These are phyloP conservation scores for Synchytrium microbalum DNA, from an alignment of 371 early-diverging fungal genomes.

Conservation along the genomic window DNA sequence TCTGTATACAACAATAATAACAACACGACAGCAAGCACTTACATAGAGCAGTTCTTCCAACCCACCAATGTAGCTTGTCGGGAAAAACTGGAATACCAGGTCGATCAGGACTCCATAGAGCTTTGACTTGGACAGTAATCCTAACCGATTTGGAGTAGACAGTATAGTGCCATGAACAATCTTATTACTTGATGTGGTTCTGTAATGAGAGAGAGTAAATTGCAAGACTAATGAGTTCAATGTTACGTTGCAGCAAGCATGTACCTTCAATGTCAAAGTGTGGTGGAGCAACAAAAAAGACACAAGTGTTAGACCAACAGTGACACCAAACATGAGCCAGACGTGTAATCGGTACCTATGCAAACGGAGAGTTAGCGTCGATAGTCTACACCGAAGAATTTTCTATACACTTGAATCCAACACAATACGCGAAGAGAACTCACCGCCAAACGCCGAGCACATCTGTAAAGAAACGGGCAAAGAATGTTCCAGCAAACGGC, in stretches of 20 bases:
- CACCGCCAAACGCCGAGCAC: conserved; percentile 26
- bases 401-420: no score
- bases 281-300: conserved; percentile 4
- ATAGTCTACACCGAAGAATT: no score
- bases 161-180: conserved; percentile 9
- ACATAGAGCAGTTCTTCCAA: no score
- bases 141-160: conserved; percentile 21
- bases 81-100: conserved; percentile 23
- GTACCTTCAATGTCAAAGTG: no score
- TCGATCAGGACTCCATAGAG: conserved; percentile 16
- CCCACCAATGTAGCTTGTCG: conserved; percentile 32
- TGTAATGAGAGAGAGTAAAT: no score
- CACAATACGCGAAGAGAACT: no score
- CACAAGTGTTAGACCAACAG: conserved; percentile 8
- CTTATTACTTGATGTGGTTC: conserved; percentile 7
- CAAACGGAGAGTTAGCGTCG: no score
- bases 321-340: conserved; percentile 9
- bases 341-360: no score
- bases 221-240: conserved; percentile 11
- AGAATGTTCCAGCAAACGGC: conserved; percentile 24
- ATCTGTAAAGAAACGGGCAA: conserved; percentile 29
- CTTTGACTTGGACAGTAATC: conserved; percentile 23
- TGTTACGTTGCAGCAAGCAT: no score
- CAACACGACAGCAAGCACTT: no score
- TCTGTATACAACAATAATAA: no score